Percentiles rank a stretch among this genome's conserved stretches.
These are phyloP conservation scores for Isabelozyma gotoi DNA, from an alignment of 805 yeast genomes.

Conservation along the genomic window DNA sequence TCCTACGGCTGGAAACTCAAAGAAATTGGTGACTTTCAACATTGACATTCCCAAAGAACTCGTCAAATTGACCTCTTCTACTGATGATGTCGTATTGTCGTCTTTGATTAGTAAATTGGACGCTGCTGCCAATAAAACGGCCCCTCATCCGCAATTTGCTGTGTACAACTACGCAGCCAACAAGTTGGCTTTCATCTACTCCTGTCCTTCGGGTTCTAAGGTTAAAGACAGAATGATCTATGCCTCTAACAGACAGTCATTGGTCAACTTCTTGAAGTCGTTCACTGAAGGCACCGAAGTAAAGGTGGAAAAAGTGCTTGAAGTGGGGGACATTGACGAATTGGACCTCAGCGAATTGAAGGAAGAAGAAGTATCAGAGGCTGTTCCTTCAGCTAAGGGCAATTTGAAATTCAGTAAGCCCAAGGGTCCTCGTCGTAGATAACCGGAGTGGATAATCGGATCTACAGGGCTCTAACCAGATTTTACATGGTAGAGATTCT, in stretches of 20 bases:
- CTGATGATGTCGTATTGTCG: conserved; percentile 14
- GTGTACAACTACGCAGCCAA: conserved; percentile 44
- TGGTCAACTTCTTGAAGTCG: conserved; percentile 49
- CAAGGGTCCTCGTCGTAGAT: conserved; percentile 62
- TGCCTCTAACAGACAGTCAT: conserved; percentile 74
- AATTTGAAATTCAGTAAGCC: conserved; percentile 54
- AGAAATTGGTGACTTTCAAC: conserved; percentile 45
- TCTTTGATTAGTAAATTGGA: conserved; percentile 20
- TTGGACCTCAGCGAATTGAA: conserved; percentile 54
- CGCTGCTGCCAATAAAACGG: conserved; percentile 16
- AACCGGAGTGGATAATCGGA: not conserved
- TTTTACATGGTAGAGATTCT: too few species aligned
- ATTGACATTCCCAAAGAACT: conserved; percentile 52
- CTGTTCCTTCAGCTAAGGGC: conserved; percentile 4
- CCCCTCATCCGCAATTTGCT: conserved; percentile 56
- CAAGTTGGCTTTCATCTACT: conserved; percentile 62
- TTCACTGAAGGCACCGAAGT: conserved; percentile 25
- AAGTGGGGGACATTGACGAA: conserved; percentile 74
- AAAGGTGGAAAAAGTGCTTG: conserved; percentile 49
- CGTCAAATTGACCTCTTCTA: conserved; percentile 20
- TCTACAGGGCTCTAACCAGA: too few species aligned
- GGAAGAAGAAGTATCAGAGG: conserved; percentile 13
- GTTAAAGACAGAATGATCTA: conserved; percentile 91
- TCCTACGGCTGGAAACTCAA: conserved; percentile 4
- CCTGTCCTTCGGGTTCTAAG: conserved; percentile 88